Conservation (phyloP, 2,329 filamentous ascomycete genomes). For the Neospermospora avenae region DNA sequence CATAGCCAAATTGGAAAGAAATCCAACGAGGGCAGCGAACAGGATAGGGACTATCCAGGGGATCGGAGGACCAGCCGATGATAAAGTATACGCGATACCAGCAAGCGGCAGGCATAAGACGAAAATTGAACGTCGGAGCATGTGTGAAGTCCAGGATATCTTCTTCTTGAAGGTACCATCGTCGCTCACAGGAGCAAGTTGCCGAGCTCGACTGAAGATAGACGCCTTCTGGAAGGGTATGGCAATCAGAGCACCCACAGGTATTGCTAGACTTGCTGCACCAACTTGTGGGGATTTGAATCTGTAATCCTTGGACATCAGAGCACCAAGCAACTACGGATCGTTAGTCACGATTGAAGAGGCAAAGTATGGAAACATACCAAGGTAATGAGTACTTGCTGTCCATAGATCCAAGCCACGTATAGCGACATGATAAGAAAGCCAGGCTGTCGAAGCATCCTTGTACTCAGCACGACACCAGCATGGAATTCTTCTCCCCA, state of each 20-base stretch:
- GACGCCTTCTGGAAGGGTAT: constrained; percentile 73
- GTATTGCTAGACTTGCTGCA: constrained; percentile 61
- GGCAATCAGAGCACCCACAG: constrained; percentile 65
- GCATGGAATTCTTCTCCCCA: constrained; percentile 76
- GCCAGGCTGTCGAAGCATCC: constrained; percentile 72
- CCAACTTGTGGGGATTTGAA: constrained; percentile 64
- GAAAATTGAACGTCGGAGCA: constrained; percentile 66
- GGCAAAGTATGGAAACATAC: constrained; percentile 39
- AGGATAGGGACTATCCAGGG: constrained; percentile 62
- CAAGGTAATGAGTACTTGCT: constrained; percentile 69
- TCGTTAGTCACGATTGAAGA: constrained; percentile 16
- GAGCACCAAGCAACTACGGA: constrained; percentile 59
- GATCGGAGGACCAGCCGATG: constrained; percentile 59
- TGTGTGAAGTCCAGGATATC: constrained; percentile 68
- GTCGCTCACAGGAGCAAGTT: constrained; percentile 56
- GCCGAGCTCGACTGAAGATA: constrained; percentile 62
- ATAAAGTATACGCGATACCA: constrained; percentile 64
- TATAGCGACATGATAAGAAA: constrained; percentile 73
- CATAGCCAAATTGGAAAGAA: constrained; percentile 69
- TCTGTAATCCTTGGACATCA: constrained; percentile 66
- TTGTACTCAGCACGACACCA: constrained; percentile 60
- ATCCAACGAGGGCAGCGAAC: constrained; percentile 64
- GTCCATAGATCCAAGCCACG: constrained; percentile 73
- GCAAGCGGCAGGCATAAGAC: constrained; percentile 63
- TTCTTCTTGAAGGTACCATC: constrained; percentile 60